Base-by-base conservation (phyloP, 805 yeast genomes). In the Candida wancherniae region DNA sequence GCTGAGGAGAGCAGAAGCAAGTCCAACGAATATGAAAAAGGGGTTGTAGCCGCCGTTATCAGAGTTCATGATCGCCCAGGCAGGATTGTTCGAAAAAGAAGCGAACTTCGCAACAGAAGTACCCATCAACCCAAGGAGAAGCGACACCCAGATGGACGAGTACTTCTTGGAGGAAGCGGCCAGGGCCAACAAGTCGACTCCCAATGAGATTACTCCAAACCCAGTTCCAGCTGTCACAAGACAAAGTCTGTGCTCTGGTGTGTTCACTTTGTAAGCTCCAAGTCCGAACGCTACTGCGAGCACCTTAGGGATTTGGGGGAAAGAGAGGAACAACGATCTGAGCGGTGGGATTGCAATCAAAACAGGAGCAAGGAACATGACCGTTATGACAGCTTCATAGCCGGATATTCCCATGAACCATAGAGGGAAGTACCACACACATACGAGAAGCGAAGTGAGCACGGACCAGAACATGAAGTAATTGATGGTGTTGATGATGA, bases 341-440 rank as follows among this genome's bases (percentile, higher is more conserved):
- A 71, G 39, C 1, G 69, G 66, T 42, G 50, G 28, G 10, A 79
- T 42, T 4, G 58, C 57, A 16, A 82, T 58, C 2, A 83, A 23
- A 9, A 79, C 37, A 2, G 95, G 86, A 3, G 83, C 69, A 8
- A 77, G 32, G 22, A 78, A 62, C 14, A 77, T 61, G 5, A 75
- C 51, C 9, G 50, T 36, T 27, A 85, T 66, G 3, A 77, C 71
- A 1, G 82, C 82, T 59, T 92, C 98, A 54, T 84, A 88, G 4
- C 98, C 98, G 2, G 95, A 83, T 26, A 92, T 81, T 5, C 97
- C 97, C 97, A 92, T 87, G 53, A 83, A 75, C 98, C 98, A 92
- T 40, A 92, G 67, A 8, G 98, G 98, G 69, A 92, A 92, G 63
- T 84, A 85, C 98, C 98, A 92, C 29, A 92, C 78, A 50, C 92